Evolutionary conservation across 805 yeast species (phyloP).

Genomic region (Komagataella mondaviorum): DNA sequence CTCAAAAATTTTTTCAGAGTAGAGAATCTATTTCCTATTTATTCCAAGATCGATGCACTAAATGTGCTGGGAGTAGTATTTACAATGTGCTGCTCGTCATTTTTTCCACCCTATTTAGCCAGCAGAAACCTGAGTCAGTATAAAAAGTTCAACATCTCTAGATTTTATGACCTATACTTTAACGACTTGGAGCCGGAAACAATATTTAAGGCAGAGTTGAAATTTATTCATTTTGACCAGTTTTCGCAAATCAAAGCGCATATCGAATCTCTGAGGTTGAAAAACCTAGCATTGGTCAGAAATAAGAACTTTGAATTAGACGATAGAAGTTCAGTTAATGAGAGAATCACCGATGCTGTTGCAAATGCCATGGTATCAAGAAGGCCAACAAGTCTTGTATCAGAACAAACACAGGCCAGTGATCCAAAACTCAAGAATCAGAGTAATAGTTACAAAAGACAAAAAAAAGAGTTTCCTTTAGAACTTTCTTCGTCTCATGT

Average conservation of each 20-base stretch:
- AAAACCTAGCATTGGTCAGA: background rate
- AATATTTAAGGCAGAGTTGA: background rate
- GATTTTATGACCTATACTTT: conserved; percentile 9
- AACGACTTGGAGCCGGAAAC: background rate
- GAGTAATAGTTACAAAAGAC: background rate
- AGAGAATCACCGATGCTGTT: background rate
- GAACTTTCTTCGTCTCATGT: background rate
- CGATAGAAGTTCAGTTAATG: no score
- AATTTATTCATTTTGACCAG: background rate
- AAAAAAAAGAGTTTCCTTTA: background rate
- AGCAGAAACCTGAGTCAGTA: background rate
- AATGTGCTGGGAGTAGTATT: conserved; percentile 15
- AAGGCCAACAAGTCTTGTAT: background rate
- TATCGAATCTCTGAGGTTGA: background rate
- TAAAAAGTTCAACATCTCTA: conserved; percentile 12
- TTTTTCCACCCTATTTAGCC: background rate
- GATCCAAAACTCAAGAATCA: background rate
- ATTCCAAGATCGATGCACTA: conserved; percentile 13
- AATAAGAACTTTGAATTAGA: background rate
- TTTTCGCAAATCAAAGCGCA: background rate
- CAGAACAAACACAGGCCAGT: background rate
- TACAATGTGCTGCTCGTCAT: conserved; percentile 10
- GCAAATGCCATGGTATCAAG: background rate
- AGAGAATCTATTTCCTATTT: conserved; percentile 12
- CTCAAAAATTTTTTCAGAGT: conserved; percentile 12